phyloP scores from a whole-genome alignment of 2,329 filamentous ascomycete genomes.

The Alternaria brassicae region DNA sequence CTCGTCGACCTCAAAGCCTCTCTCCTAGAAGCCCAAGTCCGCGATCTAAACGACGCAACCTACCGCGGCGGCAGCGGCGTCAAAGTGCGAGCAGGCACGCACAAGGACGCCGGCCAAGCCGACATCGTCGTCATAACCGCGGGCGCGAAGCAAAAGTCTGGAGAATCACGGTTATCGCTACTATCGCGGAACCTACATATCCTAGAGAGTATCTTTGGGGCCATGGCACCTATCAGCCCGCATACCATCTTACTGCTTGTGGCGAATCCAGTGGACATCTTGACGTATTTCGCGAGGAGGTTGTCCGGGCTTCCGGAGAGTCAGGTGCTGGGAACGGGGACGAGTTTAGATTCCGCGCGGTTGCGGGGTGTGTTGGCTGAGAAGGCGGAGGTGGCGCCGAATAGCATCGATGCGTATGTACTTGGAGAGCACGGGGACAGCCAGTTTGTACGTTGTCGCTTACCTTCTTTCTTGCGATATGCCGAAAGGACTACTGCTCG shows the following conservation, averaged over 20 bases:
- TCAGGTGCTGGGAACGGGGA: slow-evolving; percentile 63
- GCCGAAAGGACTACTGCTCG: background rate
- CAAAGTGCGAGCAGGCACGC: slow-evolving; percentile 54
- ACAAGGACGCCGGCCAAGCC: slow-evolving; percentile 60
- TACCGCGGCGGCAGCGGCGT: slow-evolving; percentile 55
- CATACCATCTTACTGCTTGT: slow-evolving; percentile 61
- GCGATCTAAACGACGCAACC: slow-evolving; percentile 61
- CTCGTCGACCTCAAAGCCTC: slow-evolving; percentile 60
- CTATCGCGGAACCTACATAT: slow-evolving; percentile 59
- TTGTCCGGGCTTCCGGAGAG: slow-evolving; percentile 57
- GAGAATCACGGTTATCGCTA: slow-evolving; percentile 56
- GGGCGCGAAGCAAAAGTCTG: slow-evolving; percentile 60
- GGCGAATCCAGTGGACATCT: slow-evolving; percentile 63
- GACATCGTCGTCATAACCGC: slow-evolving; percentile 64
- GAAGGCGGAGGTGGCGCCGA: slow-evolving; percentile 49
- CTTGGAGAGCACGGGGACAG: slow-evolving; percentile 59
- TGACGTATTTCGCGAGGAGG: slow-evolving; percentile 59
- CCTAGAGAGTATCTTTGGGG: slow-evolving; percentile 55
- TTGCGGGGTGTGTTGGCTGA: slow-evolving; percentile 56
- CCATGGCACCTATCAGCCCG: slow-evolving; percentile 58
- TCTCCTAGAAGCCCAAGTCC: slow-evolving; percentile 58
- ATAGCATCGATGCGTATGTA: slow-evolving; percentile 54
- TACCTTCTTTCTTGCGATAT: background rate
- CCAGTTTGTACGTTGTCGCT: slow-evolving; percentile 50
- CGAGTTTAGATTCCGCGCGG: slow-evolving; percentile 61